Percentiles rank a stretch among this genome's conserved stretches.
These are phyloP conservation scores for Melaleuca quinquenervia DNA, from an alignment of 345 rosid species.

Conservation along the genomic window DNA sequence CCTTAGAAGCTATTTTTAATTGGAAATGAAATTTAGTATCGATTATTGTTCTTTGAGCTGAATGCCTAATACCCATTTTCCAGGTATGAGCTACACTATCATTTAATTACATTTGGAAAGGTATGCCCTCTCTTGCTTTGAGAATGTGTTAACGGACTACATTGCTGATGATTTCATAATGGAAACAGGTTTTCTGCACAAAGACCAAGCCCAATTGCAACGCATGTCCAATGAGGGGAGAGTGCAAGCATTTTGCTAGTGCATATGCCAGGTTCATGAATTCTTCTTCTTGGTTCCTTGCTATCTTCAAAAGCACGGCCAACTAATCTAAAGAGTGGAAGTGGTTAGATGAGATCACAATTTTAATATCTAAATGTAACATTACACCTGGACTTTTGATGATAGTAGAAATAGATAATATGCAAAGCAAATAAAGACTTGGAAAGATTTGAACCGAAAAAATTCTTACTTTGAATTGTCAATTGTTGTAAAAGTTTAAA, in stretches of 20 bases:
- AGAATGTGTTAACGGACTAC: not conserved
- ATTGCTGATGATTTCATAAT: not conserved
- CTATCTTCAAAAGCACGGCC: not conserved
- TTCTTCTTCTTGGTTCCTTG: not conserved
- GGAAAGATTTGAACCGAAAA: not conserved
- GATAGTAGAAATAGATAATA: not conserved
- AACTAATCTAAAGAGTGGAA: not conserved
- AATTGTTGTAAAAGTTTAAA: not conserved
- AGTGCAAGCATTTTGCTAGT: conserved; percentile 74
- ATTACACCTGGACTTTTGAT: not conserved
- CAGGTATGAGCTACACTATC: conserved; percentile 69
- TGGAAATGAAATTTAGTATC: not conserved
- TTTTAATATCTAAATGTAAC: not conserved
- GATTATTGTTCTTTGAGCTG: not conserved
- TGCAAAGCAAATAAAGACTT: not conserved
- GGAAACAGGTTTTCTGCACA: conserved; percentile 57
- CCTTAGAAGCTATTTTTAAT: not conserved
- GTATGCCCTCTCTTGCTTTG: conserved; percentile 6
- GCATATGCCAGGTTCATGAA: conserved; percentile 53
- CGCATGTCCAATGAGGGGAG: conserved; percentile 67
- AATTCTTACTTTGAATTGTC: not conserved
- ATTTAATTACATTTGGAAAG: conserved; percentile 80
- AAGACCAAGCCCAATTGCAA: conserved; percentile 67
- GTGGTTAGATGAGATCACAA: rapidly evolving
- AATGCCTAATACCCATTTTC: not conserved